These are phyloP conservation scores for Kewa caespitosa DNA, from an alignment of 179 eudicot genomes.

Conservation along the genomic window DNA sequence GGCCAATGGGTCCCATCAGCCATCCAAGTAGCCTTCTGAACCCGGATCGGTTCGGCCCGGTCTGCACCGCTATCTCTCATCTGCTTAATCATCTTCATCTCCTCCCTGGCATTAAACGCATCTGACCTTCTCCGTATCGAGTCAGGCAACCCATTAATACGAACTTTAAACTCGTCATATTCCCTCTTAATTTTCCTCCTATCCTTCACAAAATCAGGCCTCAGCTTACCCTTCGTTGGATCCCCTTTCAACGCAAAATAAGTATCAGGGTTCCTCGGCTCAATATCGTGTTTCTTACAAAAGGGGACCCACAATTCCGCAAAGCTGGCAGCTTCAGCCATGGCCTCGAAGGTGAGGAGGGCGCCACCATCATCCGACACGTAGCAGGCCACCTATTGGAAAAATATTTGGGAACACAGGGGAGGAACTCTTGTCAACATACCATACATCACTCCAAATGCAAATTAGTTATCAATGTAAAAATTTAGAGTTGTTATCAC, in stretches of 20 bases:
- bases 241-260: slow-evolving; percentile 74
- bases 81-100: slow-evolving; percentile 66
- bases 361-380: slow-evolving; percentile 94
- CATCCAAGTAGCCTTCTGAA: slow-evolving; percentile 90
- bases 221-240: slow-evolving; percentile 74
- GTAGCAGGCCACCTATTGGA: no score
- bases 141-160: slow-evolving; percentile 79
- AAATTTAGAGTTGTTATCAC: no score
- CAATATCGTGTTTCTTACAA: slow-evolving; percentile 81
- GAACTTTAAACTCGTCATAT: slow-evolving; percentile 91
- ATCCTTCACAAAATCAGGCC: slow-evolving; percentile 82
- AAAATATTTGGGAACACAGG: no score
- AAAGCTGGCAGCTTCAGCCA: slow-evolving; percentile 92
- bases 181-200: slow-evolving; percentile 81
- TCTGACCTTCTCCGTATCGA: slow-evolving; percentile 81
- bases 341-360: slow-evolving; percentile 76
- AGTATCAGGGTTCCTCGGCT: slow-evolving; percentile 82
- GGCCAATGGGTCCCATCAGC: slow-evolving; percentile 99
- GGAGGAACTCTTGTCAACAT: no score
- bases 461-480: no score
- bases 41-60: slow-evolving; percentile 50
- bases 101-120: slow-evolving; percentile 84
- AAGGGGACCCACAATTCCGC: slow-evolving; percentile 95
- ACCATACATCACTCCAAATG: no score
- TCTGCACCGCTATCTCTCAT: slow-evolving; percentile 59